Evolutionary conservation across 805 yeast genomes (phyloP).

Genomic region (Cyberlindnera mycetangii): DNA sequence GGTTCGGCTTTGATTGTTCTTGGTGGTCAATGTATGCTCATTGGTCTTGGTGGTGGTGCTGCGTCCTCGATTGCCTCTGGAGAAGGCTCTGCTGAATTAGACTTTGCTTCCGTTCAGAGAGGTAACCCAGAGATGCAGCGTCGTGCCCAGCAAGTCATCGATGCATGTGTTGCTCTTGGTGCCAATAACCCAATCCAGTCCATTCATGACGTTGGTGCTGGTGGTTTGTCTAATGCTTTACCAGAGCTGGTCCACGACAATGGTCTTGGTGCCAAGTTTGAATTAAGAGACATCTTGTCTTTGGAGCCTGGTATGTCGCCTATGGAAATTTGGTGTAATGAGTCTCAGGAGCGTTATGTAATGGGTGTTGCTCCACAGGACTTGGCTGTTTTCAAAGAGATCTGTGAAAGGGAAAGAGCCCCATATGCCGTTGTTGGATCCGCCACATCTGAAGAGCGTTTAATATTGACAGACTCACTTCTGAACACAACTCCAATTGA

Average conservation of each 20-base stretch:
- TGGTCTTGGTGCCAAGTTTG: slow-evolving; percentile 90
- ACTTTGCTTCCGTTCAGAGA: slow-evolving; percentile 98
- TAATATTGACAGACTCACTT: slow-evolving; percentile 75
- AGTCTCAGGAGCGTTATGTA: slow-evolving; percentile 97
- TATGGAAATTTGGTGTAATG: slow-evolving; percentile 99
- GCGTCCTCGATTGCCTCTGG: slow-evolving; percentile 97
- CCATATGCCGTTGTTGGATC: slow-evolving; percentile 94
- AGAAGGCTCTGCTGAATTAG: slow-evolving; percentile 93
- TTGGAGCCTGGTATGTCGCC: slow-evolving; percentile 99
- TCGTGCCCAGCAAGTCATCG: slow-evolving; percentile 97
- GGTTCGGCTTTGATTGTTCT: slow-evolving; percentile 89
- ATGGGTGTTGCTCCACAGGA: slow-evolving; percentile 84
- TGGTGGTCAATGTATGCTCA: slow-evolving; percentile 97
- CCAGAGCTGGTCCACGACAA: slow-evolving; percentile 98
- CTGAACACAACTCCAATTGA: slow-evolving; percentile 87
- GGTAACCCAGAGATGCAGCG: slow-evolving; percentile 99
- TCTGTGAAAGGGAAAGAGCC: slow-evolving; percentile 94
- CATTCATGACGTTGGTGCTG: slow-evolving; percentile 99
- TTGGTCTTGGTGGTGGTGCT: slow-evolving; percentile 99
- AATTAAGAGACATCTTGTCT: slow-evolving; percentile 83
- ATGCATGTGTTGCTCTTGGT: slow-evolving; percentile 86
- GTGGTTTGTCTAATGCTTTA: slow-evolving; percentile 95
- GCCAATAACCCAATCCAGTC: slow-evolving; percentile 80
- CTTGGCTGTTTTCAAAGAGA: slow-evolving; percentile 63
- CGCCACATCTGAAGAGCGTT: slow-evolving; percentile 84